A percentile compares a stretch with the other conserved stretches of the same genome.
Conservation (phyloP, 768 basidiomycete species). For the Tulasnella sp. region DNA sequence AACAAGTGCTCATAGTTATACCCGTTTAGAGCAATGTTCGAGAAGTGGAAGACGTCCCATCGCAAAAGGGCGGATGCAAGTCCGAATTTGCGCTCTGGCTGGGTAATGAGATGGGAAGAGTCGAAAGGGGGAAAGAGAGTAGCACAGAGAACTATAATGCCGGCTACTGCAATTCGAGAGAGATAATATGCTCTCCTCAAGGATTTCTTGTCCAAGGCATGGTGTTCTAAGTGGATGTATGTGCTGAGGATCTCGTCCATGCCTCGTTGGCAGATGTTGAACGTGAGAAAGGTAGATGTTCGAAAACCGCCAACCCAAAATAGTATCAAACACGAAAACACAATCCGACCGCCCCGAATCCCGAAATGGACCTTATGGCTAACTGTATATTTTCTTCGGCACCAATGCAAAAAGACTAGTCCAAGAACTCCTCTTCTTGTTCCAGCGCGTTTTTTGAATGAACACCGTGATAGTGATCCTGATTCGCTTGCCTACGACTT, state of each 20-base stretch:
- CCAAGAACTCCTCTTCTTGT: no score
- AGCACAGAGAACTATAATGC: background rate
- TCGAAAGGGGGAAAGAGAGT: conserved; percentile 15
- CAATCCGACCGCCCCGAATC: no score
- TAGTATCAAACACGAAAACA: no score
- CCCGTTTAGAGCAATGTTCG: no score
- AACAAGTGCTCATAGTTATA: conserved; percentile 83
- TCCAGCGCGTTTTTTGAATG: no score
- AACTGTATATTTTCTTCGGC: no score
- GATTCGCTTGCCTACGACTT: no score
- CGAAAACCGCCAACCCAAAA: no score
- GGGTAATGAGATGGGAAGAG: conserved; percentile 15
- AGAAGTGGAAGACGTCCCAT: conserved; percentile 87
- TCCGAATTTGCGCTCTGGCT: background rate
- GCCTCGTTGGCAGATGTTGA: background rate
- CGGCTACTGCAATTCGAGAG: no score
- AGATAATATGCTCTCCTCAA: background rate
- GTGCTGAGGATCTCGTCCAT: background rate
- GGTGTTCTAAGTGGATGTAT: background rate
- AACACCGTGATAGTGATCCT: no score
- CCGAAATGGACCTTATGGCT: no score
- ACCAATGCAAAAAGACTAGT: no score
- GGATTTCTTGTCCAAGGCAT: background rate
- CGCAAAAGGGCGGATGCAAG: conserved; percentile 41
- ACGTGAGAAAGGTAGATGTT: background rate